phyloP scores from a whole-genome alignment of 23 red algal species.

The Gracilaria gracilis region DNA sequence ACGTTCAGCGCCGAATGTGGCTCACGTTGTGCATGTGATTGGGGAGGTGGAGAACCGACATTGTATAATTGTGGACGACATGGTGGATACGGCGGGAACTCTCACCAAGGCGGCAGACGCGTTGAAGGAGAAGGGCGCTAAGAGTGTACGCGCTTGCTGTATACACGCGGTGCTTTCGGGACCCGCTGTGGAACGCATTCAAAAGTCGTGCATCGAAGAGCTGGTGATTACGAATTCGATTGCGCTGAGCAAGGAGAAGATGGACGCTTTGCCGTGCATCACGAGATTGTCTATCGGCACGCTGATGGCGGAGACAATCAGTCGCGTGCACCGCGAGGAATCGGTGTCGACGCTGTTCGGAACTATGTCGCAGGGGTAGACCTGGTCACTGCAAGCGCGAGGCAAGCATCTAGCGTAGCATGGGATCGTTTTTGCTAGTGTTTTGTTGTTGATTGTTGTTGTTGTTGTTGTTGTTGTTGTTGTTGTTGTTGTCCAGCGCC shows the following conservation, averaged over 20 bases:
- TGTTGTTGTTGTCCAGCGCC: no score
- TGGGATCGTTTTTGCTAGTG: no score
- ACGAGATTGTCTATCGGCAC: slow-evolving; percentile 76
- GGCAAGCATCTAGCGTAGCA: no score
- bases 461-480: neutral
- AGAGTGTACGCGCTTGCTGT: slow-evolving; percentile 83
- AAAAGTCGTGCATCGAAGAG: slow-evolving; percentile 85
- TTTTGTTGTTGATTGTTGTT: no score
- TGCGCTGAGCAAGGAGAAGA: slow-evolving; percentile 69
- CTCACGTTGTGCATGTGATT: slow-evolving; percentile 98
- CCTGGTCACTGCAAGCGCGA: neutral
- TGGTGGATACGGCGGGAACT: slow-evolving; percentile 99
- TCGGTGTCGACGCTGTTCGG: slow-evolving; percentile 94
- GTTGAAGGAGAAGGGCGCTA: slow-evolving; percentile 91
- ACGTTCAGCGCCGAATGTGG: slow-evolving; percentile 93
- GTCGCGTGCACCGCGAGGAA: slow-evolving; percentile 98
- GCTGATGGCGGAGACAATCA: slow-evolving; percentile 96
- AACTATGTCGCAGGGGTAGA: slow-evolving; percentile 7
- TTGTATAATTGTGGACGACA: slow-evolving; percentile 99
- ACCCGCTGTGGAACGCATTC: slow-evolving; percentile 91
- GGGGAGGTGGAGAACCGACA: slow-evolving; percentile 93
- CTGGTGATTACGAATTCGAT: slow-evolving; percentile 98
- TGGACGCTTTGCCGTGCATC: slow-evolving; percentile 77
- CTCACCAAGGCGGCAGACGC: slow-evolving; percentile 91
- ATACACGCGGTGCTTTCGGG: slow-evolving; percentile 95